phyloP scores from a whole-genome alignment of 2,329 filamentous ascomycete species.

The Fusarium circinatum region DNA sequence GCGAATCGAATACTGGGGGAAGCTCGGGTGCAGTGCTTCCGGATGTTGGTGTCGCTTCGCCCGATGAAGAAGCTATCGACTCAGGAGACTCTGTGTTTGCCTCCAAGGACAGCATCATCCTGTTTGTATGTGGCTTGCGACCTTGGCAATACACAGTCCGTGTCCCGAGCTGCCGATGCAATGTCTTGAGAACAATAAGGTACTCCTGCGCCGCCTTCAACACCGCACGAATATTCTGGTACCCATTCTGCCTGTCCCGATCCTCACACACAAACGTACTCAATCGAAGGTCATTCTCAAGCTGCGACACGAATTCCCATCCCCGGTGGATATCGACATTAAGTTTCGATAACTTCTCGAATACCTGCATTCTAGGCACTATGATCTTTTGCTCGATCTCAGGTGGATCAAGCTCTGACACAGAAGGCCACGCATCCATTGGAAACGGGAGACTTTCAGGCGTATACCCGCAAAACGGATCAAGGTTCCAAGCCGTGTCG shows the following conservation, averaged over 20 bases:
- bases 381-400: slow-evolving; percentile 12
- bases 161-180: slow-evolving; percentile 40
- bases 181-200: slow-evolving; percentile 38
- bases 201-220: slow-evolving; percentile 42
- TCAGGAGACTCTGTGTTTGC: slow-evolving; percentile 5
- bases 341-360: slow-evolving; percentile 36
- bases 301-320: slow-evolving; percentile 13
- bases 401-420: slow-evolving; percentile 16
- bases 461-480: slow-evolving; percentile 17
- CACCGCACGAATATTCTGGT: slow-evolving; percentile 32
- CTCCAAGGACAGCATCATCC: background rate
- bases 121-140: slow-evolving; percentile 8
- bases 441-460: slow-evolving; percentile 30
- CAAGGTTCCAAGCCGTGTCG: slow-evolving; percentile 31
- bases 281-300: slow-evolving; percentile 8
- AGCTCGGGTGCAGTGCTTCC: slow-evolving; percentile 2
- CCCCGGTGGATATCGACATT: slow-evolving; percentile 39
- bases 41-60: background rate
- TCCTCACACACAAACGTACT: slow-evolving; percentile 29
- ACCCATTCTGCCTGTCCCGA: slow-evolving; percentile 24
- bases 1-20: slow-evolving; percentile 35
- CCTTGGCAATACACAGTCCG: slow-evolving; percentile 4
- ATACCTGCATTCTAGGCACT: slow-evolving; percentile 18
- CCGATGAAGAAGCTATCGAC: slow-evolving; percentile 1
- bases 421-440: slow-evolving; percentile 33